Conservation (phyloP, 2,329 filamentous ascomycete genomes). For the Fusarium veterinarium region DNA sequence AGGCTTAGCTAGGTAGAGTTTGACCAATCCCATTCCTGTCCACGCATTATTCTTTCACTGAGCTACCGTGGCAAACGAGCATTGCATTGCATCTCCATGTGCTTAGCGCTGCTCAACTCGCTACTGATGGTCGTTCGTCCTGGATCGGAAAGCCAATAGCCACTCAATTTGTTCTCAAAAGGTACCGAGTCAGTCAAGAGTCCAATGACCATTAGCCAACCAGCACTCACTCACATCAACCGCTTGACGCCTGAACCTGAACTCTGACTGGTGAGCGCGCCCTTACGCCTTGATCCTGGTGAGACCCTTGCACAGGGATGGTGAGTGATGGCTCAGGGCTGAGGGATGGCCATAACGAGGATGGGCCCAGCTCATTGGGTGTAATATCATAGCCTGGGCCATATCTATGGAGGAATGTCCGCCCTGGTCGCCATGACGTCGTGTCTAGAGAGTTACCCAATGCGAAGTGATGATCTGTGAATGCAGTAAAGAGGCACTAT, state of each 20-base stretch:
- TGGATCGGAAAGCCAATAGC: constrained; percentile 30
- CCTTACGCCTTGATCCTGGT: constrained; percentile 11
- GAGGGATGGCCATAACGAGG: constrained; percentile 6
- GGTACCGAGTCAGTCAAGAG: constrained; percentile 29
- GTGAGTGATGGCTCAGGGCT: constrained; percentile 8
- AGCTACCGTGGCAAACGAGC: not conserved
- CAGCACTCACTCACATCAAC: constrained; percentile 6
- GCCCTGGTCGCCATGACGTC: constrained; percentile 32
- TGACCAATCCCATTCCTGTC: constrained; percentile 17
- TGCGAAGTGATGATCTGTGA: constrained; percentile 4
- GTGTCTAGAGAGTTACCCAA: constrained; percentile 7
- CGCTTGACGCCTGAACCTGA: constrained; percentile 29
- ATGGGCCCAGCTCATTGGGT: constrained; percentile 38
- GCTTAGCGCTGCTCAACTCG: constrained; percentile 24
- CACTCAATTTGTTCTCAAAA: constrained; percentile 26
- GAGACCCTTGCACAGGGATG: constrained; percentile 27
- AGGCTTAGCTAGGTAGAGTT: constrained; percentile 18
- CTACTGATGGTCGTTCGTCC: not conserved
- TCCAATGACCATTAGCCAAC: constrained; percentile 18
- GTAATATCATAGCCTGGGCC: constrained; percentile 1
- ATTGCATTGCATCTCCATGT: constrained; percentile 10
- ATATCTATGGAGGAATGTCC: constrained; percentile 12
- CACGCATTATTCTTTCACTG: constrained; percentile 2
- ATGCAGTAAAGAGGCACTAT: not conserved
- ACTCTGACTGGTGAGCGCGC: constrained; percentile 12